A percentile compares a stretch with the other conserved stretches of the same genome.
phyloP scores from a whole-genome alignment of 768 basidiomycete species.

The Boletus huronensis region DNA sequence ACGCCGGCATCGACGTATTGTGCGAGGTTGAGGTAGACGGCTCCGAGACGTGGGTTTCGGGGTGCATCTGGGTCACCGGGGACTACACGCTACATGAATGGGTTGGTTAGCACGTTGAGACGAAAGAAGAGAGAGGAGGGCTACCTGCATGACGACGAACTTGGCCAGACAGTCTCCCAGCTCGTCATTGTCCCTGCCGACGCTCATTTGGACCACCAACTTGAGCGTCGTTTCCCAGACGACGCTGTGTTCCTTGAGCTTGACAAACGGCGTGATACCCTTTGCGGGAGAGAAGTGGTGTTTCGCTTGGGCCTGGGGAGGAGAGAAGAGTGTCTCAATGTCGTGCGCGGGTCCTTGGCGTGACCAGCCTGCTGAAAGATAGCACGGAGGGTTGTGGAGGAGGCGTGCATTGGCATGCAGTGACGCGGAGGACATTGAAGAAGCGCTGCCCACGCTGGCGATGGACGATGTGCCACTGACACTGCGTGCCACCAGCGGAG shows the following conservation, averaged over 20 bases:
- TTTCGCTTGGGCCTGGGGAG: background rate
- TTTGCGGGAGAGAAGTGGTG: slow-evolving; percentile 39
- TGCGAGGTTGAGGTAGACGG: slow-evolving; percentile 66
- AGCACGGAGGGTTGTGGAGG: slow-evolving; percentile 8
- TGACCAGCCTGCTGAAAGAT: slow-evolving; percentile 29
- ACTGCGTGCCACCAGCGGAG: slow-evolving; percentile 12
- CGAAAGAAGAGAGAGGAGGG: background rate
- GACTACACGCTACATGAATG: slow-evolving; percentile 47
- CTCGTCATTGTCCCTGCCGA: slow-evolving; percentile 48
- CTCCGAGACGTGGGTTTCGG: slow-evolving; percentile 59
- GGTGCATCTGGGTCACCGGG: slow-evolving; percentile 53
- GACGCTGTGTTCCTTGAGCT: slow-evolving; percentile 62
- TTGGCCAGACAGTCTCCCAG: slow-evolving; percentile 60
- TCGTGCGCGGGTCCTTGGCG: slow-evolving; percentile 11
- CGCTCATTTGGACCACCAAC: slow-evolving; percentile 55
- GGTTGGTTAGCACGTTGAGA: background rate
- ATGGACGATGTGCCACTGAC: slow-evolving; percentile 23
- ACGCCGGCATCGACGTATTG: slow-evolving; percentile 62
- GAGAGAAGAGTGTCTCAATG: background rate
- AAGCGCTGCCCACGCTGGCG: slow-evolving; percentile 18
- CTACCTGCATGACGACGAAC: slow-evolving; percentile 58
- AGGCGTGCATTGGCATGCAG: background rate
- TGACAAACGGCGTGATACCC: slow-evolving; percentile 58
- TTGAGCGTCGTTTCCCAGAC: slow-evolving; percentile 58
- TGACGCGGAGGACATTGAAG: slow-evolving; percentile 19